Base-by-base conservation (phyloP, 257 asterid species). In the Parsonsia alboflavescens region DNA sequence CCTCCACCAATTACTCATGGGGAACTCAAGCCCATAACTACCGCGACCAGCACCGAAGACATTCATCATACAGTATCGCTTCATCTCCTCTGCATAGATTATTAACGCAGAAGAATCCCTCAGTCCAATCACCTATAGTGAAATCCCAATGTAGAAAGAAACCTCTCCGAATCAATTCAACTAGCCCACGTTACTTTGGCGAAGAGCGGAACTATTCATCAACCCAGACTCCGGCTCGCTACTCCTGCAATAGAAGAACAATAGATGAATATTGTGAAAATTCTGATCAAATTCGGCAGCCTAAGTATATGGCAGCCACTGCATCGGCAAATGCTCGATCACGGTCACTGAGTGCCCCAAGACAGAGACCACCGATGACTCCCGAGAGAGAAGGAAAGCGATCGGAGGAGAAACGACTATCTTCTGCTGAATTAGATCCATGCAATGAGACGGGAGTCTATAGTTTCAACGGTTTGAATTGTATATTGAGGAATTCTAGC, bases 281-380 rank as follows among this genome's bases (percentile, higher is more conserved):
- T 21, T 77, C 83, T 21, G 75, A 65, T 75, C 72, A 80, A 2
- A 67, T 68, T 68, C 58, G 84, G 45, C 73, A 62, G 63, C 98
- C 97, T 2, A 87, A 79, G 72, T 93, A 90, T 54, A 90, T 93
- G 98, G 89, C 89, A 0, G 84, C 92, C 57, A 93, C 97, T 16
- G 93, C 85, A 66, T 91, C 97, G 33, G 91, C 97, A 44, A 84
- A 70, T 78, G 98, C 96, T 1, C 83, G 97, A 41, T 83, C 82
- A 16, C 86, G 91, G 62, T 84, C 98, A 19, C 77, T 74, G 0
- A 93, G 96, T 78, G 79, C 88, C 53, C 93, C 96, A 2, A 87
- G 90, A 82, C 88, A 73, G 42, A 88, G 89, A 82, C 76, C 73
- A 24, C 77, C 75, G 26, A 64, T 46, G 48, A 86, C 93, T 78